A percentile compares a stretch with the other conserved stretches of the same genome.
phyloP scores from a whole-genome alignment of 2,329 filamentous ascomycete genomes.

The Colletotrichum echinochloae region DNA sequence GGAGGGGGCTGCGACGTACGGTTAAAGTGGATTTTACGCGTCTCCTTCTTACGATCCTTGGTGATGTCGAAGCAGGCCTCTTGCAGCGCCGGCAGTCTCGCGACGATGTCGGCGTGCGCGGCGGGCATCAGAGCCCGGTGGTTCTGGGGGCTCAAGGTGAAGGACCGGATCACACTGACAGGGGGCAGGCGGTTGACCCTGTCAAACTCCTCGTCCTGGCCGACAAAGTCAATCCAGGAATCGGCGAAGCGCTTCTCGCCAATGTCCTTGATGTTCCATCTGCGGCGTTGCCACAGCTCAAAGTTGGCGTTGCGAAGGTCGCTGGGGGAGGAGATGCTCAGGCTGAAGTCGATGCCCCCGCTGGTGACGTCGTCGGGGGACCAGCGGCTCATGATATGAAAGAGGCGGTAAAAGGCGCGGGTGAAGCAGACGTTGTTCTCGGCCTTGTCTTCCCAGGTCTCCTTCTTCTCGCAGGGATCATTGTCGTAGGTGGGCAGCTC shows the following conservation, averaged over 20 bases:
- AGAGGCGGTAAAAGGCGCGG: conserved; percentile 43
- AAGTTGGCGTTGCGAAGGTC: conserved; percentile 42
- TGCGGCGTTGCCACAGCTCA: conserved; percentile 42
- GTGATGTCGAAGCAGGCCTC: conserved; percentile 39
- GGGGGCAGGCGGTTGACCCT: conserved; percentile 39
- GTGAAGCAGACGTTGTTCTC: conserved; percentile 46
- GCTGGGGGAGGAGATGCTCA: conserved; percentile 41
- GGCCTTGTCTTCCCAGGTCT: conserved; percentile 45
- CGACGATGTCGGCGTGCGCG: conserved; percentile 43
- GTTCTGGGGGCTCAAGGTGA: conserved; percentile 37
- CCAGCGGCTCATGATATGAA: conserved; percentile 44
- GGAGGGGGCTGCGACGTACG: conserved; percentile 16
- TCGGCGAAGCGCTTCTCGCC: conserved; percentile 43
- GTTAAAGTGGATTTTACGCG: conserved; percentile 37
- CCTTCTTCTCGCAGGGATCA: conserved; percentile 40
- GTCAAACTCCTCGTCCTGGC: conserved; percentile 40
- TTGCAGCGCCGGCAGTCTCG: conserved; percentile 39
- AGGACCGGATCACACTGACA: conserved; percentile 42
- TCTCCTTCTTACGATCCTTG: conserved; percentile 38
- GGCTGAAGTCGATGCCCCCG: conserved; percentile 40
- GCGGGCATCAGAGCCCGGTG: conserved; percentile 42
- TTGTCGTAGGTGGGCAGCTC: conserved; percentile 44
- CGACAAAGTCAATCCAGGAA: conserved; percentile 40
- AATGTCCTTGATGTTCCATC: conserved; percentile 42
- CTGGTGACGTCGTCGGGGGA: conserved; percentile 22